A percentile compares a stretch with the other conserved stretches of the same genome.
These are phyloP conservation scores for Penicillium palitans DNA, from an alignment of 2,329 filamentous ascomycete genomes.

Conservation along the genomic window DNA sequence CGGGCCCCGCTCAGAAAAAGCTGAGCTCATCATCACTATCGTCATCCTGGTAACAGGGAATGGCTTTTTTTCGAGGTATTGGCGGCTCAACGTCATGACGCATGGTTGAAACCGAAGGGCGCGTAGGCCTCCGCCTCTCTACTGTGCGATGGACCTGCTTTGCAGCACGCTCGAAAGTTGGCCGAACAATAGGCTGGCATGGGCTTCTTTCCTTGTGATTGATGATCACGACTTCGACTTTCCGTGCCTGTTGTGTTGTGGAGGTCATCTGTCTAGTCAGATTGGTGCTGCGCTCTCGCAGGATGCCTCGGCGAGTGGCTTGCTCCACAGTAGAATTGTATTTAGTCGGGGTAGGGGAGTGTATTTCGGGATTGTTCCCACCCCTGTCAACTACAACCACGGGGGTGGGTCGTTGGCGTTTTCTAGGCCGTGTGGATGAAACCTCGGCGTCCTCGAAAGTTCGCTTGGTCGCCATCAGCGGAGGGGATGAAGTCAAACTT, in stretches of 20 bases:
- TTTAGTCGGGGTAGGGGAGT: not conserved
- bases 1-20: slow-evolving; percentile 29
- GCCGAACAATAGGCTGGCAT: not conserved
- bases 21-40: slow-evolving; percentile 43
- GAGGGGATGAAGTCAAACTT: slow-evolving; percentile 35
- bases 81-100: not conserved
- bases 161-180: slow-evolving; percentile 12
- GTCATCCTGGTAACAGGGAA: slow-evolving; percentile 32
- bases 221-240: slow-evolving; percentile 36
- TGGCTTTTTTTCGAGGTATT: slow-evolving; percentile 17
- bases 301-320: slow-evolving; percentile 14
- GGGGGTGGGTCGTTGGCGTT: slow-evolving; percentile 27
- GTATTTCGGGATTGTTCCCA: slow-evolving; percentile 2
- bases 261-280: slow-evolving; percentile 3
- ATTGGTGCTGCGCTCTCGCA: slow-evolving; percentile 23
- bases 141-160: slow-evolving; percentile 20
- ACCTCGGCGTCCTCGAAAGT: slow-evolving; percentile 13
- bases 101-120: slow-evolving; percentile 9
- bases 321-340: slow-evolving; percentile 11
- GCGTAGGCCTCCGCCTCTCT: slow-evolving; percentile 18
- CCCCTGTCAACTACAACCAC: slow-evolving; percentile 15
- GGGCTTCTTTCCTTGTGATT: slow-evolving; percentile 21
- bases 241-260: slow-evolving; percentile 6
- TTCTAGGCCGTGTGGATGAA: slow-evolving; percentile 21
- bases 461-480: slow-evolving; percentile 28